phyloP scores from a whole-genome alignment of 257 asterid genomes.

The Schizonepeta tenuifolia region DNA sequence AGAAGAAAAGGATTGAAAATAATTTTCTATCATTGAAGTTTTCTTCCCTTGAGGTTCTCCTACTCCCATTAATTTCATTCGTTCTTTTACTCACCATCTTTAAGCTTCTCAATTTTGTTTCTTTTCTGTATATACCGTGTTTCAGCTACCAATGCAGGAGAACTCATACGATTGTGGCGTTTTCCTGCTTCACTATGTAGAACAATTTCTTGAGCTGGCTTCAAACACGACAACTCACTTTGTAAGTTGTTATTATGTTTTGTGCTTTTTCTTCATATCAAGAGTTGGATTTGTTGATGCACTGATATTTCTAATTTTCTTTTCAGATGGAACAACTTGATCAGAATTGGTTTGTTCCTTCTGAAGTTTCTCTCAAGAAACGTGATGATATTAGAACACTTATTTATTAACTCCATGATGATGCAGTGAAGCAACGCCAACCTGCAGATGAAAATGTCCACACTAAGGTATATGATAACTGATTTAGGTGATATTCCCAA shows the following conservation, averaged over 20 bases:
- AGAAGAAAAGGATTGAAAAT: constrained; percentile 36
- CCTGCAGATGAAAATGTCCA: neutral
- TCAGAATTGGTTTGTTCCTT: neutral
- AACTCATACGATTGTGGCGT: no score
- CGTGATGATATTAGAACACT: neutral
- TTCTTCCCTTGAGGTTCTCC: constrained; percentile 56
- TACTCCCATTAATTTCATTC: constrained; percentile 11
- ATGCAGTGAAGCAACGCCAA: neutral
- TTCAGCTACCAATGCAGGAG: neutral
- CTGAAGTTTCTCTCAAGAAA: neutral
- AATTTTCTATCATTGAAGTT: constrained; percentile 56
- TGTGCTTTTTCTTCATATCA: neutral
- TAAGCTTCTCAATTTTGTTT: no score
- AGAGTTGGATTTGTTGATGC: neutral
- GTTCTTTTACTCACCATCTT: no score
- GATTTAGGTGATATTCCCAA: neutral
- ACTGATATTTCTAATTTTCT: neutral
- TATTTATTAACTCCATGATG: neutral
- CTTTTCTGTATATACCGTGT: no score
- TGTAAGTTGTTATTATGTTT: no score
- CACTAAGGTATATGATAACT: neutral
- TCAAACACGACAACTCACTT: no score
- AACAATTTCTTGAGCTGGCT: no score
- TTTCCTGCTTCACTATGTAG: no score
- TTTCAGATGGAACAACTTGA: neutral